Percentiles rank a stretch among this genome's conserved stretches.
Evolutionary conservation across 148 eudicot genomes (phyloP).

Genomic region (Amaranthus hypochondriacus): DNA sequence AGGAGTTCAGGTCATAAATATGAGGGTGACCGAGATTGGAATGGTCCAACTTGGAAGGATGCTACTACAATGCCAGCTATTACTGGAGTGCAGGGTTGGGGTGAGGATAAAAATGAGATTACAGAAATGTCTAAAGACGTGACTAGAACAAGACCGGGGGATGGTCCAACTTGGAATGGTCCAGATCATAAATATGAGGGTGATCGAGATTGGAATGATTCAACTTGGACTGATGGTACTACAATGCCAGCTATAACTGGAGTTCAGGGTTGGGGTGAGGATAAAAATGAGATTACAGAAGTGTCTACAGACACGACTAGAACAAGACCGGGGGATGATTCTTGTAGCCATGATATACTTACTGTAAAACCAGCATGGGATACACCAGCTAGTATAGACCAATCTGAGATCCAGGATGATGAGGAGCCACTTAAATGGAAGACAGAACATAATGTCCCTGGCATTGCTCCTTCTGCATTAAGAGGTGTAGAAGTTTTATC

Average conservation of each 20-base stretch:
- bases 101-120: slow-evolving; percentile 17
- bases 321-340: slow-evolving; percentile 23
- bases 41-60: slow-evolving; percentile 36
- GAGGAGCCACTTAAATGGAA: slow-evolving; percentile 28
- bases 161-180: background rate
- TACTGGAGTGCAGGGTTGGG: slow-evolving; percentile 27
- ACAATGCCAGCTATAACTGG: slow-evolving; percentile 14
- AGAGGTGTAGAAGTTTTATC: slow-evolving; percentile 22
- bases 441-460: slow-evolving; percentile 12
- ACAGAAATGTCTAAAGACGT: slow-evolving; percentile 11
- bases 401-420: slow-evolving; percentile 21
- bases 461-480: slow-evolving; percentile 21
- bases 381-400: slow-evolving; percentile 16
- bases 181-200: slow-evolving; percentile 23
- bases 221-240: slow-evolving; percentile 31
- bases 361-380: slow-evolving; percentile 27
- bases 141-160: slow-evolving; percentile 5
- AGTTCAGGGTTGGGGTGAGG: slow-evolving; percentile 30
- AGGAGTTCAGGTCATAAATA: slow-evolving; percentile 20
- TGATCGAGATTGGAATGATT: slow-evolving; percentile 33
- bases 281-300: slow-evolving; percentile 18
- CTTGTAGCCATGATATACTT: slow-evolving; percentile 20
- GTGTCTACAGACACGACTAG: slow-evolving; percentile 2
- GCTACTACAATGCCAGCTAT: slow-evolving; percentile 18
- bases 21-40: slow-evolving; percentile 32